Base-by-base conservation (phyloP, 192 early-diverging fungal species). In the Gaertneriomyces sp. region DNA sequence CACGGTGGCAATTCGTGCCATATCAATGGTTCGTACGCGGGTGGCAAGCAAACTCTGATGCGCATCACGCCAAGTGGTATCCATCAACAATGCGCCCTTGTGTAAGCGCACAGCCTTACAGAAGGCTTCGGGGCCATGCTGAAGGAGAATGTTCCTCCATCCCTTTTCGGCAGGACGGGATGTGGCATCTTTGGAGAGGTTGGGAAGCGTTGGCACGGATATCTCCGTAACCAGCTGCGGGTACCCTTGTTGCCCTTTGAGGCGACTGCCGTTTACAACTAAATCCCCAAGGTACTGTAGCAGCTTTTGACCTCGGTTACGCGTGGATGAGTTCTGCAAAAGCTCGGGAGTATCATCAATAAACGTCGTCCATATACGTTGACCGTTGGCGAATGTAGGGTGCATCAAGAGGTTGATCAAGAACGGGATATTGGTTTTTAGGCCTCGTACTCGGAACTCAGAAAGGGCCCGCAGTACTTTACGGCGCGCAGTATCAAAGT, bases 361-460 rank as follows among this genome's bases (percentile, higher is more conserved):
- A 61, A 95, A 98, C 10, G 95, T 98, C 14, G 95, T 98, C 95
- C 95, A 98, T 71, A 91, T 63, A 16, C 46, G 43, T 6, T 69
- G 56, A 58, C 93, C 95, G 42, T 75, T 74, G 45, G 87, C 86
- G 63, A 98, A 94, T 4, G 86, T 87, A 5, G 84, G 83, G 77
- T 94, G 86, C 5, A 86, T 88, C 46, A 98, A 79, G 62, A 98
- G 80, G 41, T 90, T 85, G 76, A 89, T 91, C 49, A 98, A 79
- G 80, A 96, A 98, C 58, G 88, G 86, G 77, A 96, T 92, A 74
- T 96, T 98, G 56, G 94, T 98, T 75, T 98, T 94, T 67, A 98
- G 87, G 66, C 95, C 95, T 61, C 93, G 89, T 58, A 98, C 91
- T 74, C 94, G 85, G 86, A 98, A 98, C 78, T 98, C 95, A 14